Percentiles rank a stretch among this genome's conserved stretches.
These are phyloP conservation scores for Penicillium paxilli DNA, from an alignment of 495 filamentous ascomycete genomes.

Conservation along the genomic window DNA sequence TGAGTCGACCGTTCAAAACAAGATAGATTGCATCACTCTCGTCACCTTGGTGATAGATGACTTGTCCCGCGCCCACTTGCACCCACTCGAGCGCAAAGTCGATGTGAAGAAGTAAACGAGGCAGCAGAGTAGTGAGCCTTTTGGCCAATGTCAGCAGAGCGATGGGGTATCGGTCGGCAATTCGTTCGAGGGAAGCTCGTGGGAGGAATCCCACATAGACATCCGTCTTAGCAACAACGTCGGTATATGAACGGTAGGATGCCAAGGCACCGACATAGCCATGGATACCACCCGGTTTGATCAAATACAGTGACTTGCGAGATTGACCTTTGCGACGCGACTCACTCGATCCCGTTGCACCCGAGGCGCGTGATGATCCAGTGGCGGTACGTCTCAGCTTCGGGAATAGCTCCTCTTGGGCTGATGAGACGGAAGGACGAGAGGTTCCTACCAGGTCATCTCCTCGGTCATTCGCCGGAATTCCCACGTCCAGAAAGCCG, in stretches of 20 bases:
- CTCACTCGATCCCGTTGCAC: slow-evolving; percentile 32
- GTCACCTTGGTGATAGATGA: slow-evolving; percentile 89
- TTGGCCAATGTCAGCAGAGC: slow-evolving; percentile 95
- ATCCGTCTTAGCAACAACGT: slow-evolving; percentile 96
- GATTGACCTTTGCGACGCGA: slow-evolving; percentile 50
- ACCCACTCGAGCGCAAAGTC: slow-evolving; percentile 99
- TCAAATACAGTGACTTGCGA: slow-evolving; percentile 80
- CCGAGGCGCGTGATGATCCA: slow-evolving; percentile 41
- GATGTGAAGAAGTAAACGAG: slow-evolving; percentile 91
- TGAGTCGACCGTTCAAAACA: slow-evolving; percentile 86
- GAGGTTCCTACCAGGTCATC: slow-evolving; percentile 41
- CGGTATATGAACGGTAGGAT: slow-evolving; percentile 92
- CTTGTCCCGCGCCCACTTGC: slow-evolving; percentile 90
- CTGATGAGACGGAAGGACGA: slow-evolving; percentile 25
- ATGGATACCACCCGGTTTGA: slow-evolving; percentile 92
- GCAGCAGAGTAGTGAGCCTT: slow-evolving; percentile 82
- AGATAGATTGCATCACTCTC: slow-evolving; percentile 99
- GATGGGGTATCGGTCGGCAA: slow-evolving; percentile 89
- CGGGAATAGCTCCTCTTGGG: slow-evolving; percentile 47
- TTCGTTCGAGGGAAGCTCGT: slow-evolving; percentile 78
- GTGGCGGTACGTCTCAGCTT: slow-evolving; percentile 51
- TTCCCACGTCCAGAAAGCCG: slow-evolving; percentile 91
- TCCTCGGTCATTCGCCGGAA: slow-evolving; percentile 59
- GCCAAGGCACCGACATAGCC: slow-evolving; percentile 93
- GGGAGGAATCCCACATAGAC: slow-evolving; percentile 97